A percentile compares a stretch with the other conserved stretches of the same genome.
Conservation (phyloP, 768 basidiomycete genomes). For the Naganishia antarctica region DNA sequence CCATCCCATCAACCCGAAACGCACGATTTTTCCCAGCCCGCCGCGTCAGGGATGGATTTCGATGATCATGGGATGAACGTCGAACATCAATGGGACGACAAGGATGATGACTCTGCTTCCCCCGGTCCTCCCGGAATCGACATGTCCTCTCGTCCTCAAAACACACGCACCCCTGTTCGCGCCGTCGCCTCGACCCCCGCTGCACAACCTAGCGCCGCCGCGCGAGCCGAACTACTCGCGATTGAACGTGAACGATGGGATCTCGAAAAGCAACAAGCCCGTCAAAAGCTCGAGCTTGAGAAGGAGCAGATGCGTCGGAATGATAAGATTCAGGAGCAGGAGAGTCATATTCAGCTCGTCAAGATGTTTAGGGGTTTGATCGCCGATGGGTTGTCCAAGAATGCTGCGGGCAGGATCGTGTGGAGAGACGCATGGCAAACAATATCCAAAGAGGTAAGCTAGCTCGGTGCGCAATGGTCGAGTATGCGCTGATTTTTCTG, state of each 20-base stretch:
- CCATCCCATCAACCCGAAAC: not conserved
- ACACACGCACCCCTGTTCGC: too few species aligned
- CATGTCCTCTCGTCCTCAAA: too few species aligned
- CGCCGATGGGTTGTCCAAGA: slow-evolving; percentile 12
- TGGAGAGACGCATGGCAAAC: not conserved
- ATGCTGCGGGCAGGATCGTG: slow-evolving; percentile 6
- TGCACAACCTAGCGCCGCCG: not conserved
- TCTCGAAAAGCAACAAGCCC: slow-evolving; percentile 1
- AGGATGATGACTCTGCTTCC: not conserved
- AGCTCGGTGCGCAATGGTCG: too few species aligned
- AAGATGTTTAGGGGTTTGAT: slow-evolving; percentile 7
- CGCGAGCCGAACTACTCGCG: not conserved
- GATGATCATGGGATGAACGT: not conserved
- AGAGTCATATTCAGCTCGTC: slow-evolving; percentile 8
- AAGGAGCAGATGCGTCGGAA: slow-evolving; percentile 12
- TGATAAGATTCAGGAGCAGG: slow-evolving; percentile 10
- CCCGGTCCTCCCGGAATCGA: too few species aligned
- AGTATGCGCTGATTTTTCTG: too few species aligned
- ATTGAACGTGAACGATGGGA: slow-evolving; percentile 6
- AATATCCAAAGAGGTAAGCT: not conserved
- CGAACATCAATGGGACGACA: not conserved
- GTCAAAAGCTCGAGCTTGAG: slow-evolving; percentile 18
- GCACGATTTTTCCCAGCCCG: not conserved
- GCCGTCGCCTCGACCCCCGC: too few species aligned
- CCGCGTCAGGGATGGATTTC: not conserved